phyloP scores from a whole-genome alignment of 2,329 filamentous ascomycete genomes.

The Aspergillus amoenus region DNA sequence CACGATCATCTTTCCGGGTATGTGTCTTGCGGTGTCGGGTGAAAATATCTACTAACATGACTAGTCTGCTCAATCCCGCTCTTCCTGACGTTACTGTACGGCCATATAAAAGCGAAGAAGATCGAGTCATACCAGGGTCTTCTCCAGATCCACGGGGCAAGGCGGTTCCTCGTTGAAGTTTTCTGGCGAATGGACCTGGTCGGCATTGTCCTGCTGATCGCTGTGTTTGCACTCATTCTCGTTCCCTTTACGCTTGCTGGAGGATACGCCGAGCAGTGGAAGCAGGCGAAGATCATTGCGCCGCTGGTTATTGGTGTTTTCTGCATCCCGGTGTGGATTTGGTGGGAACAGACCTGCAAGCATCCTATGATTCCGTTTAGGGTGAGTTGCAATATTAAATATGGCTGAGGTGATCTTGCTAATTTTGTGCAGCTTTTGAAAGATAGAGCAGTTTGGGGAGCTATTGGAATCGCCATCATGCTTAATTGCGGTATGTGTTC shows the following conservation, averaged over 20 bases:
- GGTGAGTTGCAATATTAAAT: slow-evolving; percentile 16
- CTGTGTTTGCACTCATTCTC: slow-evolving; percentile 53
- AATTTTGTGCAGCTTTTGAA: slow-evolving; percentile 48
- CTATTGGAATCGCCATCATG: slow-evolving; percentile 55
- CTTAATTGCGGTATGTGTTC: slow-evolving; percentile 24
- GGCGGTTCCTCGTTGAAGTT: slow-evolving; percentile 43
- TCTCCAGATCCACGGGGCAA: slow-evolving; percentile 43
- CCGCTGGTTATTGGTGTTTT: slow-evolving; percentile 54
- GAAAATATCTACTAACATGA: not conserved
- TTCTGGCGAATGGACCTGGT: slow-evolving; percentile 58
- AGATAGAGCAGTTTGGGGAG: slow-evolving; percentile 64
- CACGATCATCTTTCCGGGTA: slow-evolving; percentile 57
- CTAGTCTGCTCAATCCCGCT: slow-evolving; percentile 54
- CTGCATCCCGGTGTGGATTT: slow-evolving; percentile 50
- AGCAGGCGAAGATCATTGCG: slow-evolving; percentile 50
- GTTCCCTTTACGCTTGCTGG: slow-evolving; percentile 60
- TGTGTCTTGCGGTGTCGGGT: not conserved
- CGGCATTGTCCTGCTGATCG: slow-evolving; percentile 54
- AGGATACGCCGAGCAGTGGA: slow-evolving; percentile 50
- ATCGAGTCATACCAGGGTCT: slow-evolving; percentile 49
- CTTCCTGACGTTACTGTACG: slow-evolving; percentile 52
- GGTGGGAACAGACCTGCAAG: slow-evolving; percentile 55
- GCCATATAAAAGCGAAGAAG: slow-evolving; percentile 54
- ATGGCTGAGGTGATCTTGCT: not conserved
- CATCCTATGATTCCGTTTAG: slow-evolving; percentile 61